Evolutionary conservation across 345 rosid species (phyloP).

Genomic region (Pistacia vera): DNA sequence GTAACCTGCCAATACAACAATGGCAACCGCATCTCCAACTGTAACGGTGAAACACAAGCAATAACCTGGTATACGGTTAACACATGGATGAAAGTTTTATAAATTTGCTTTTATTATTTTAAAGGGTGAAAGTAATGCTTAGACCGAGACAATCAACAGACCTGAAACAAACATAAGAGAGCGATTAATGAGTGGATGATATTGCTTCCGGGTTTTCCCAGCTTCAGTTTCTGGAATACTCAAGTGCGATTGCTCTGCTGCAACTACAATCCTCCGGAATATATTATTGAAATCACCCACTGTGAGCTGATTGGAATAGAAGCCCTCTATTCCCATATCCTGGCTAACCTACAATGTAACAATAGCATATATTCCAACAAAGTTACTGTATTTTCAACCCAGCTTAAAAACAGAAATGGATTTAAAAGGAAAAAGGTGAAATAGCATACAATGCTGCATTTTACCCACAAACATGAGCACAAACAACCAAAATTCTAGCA

Average conservation of each 20-base stretch:
- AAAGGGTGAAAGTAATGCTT: background rate
- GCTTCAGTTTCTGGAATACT: constrained; percentile 99
- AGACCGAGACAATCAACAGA: constrained; percentile 27
- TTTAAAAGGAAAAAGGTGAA: background rate
- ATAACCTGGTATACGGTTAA: constrained; percentile 1
- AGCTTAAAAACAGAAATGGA: background rate
- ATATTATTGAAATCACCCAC: constrained; percentile 79
- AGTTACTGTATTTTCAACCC: background rate
- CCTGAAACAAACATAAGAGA: constrained; percentile 97
- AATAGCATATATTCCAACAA: constrained; percentile 21
- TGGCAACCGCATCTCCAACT: constrained; percentile 94
- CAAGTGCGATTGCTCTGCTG: constrained; percentile 92
- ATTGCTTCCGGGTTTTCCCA: constrained; percentile 87
- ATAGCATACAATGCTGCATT: background rate
- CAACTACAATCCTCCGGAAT: constrained; percentile 73
- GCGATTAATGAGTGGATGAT: constrained; percentile 81
- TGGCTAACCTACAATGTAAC: constrained; percentile 89
- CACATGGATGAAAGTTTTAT: background rate
- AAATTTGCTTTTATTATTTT: too few relatives aligned
- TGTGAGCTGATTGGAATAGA: constrained; percentile 86
- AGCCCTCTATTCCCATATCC: constrained; percentile 96
- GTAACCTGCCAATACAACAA: constrained; percentile 91
- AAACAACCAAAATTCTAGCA: background rate
- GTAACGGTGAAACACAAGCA: constrained; percentile 25
- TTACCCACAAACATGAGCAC: background rate